Conservation (phyloP, 2,329 filamentous ascomycete genomes). For the Dothistroma pini region DNA sequence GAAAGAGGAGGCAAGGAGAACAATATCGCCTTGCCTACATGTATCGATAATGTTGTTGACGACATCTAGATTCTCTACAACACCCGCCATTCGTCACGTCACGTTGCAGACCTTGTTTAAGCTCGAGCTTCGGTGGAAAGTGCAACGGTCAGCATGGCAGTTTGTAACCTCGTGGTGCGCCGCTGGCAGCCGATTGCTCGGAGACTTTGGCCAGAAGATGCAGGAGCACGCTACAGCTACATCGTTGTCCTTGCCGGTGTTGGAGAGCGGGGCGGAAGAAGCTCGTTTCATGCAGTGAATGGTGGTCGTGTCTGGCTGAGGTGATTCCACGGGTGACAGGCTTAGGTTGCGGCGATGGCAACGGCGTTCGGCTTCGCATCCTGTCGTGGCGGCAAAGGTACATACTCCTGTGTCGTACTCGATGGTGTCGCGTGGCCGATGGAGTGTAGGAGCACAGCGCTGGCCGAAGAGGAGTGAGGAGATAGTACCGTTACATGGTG, state of each 20-base stretch:
- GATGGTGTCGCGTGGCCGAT: conserved; percentile 2
- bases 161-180: conserved; percentile 17
- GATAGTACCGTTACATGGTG: conserved; percentile 6
- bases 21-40: background rate
- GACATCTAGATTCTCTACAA: background rate
- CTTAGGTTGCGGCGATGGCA: conserved; percentile 2
- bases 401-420: conserved; percentile 10
- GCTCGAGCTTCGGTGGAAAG: background rate
- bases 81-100: background rate
- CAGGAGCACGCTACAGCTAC: background rate
- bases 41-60: background rate
- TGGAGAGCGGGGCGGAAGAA: background rate
- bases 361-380: background rate
- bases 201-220: background rate
- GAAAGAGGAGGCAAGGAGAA: background rate
- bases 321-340: no score
- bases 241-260: conserved; percentile 1
- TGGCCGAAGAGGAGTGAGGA: background rate
- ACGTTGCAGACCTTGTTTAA: background rate
- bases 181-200: conserved; percentile 10
- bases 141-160: background rate
- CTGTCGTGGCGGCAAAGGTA: conserved; percentile 9
- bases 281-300: background rate
- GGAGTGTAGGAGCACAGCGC: background rate
- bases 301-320: no score